phyloP scores from a whole-genome alignment of 1,139 yeast species.

The Blastobotrys persicus region DNA sequence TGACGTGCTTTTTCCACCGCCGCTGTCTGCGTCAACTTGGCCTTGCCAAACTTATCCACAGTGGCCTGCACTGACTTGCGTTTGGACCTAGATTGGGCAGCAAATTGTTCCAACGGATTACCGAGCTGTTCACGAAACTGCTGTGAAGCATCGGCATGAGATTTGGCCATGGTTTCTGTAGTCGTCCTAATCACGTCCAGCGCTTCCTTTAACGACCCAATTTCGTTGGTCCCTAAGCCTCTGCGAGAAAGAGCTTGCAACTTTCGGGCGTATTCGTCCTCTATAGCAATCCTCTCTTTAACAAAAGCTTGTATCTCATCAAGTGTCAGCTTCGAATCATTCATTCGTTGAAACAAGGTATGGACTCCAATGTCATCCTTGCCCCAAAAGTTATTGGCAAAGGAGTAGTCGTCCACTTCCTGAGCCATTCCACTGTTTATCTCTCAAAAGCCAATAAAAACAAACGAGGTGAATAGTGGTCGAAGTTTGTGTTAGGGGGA shows the following conservation, averaged over 20 bases:
- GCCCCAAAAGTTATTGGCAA: conserved; percentile 55
- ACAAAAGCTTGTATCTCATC: conserved; percentile 45
- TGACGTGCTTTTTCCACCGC: conserved; percentile 47
- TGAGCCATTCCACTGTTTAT: conserved; percentile 4
- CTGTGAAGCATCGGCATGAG: conserved; percentile 48
- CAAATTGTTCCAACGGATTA: conserved; percentile 45
- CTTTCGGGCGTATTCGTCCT: conserved; percentile 66
- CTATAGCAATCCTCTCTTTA: conserved; percentile 54
- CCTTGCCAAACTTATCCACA: conserved; percentile 44
- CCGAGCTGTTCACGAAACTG: conserved; percentile 45
- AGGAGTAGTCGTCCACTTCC: conserved; percentile 30
- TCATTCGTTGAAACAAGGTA: conserved; percentile 48
- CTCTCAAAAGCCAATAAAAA: conserved; percentile 2
- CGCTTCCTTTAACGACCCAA: conserved; percentile 56
- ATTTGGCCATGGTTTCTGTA: conserved; percentile 49
- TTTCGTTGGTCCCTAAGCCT: conserved; percentile 57
- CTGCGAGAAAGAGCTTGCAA: conserved; percentile 52
- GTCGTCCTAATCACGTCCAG: conserved; percentile 59
- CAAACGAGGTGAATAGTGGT: neutral
- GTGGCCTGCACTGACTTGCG: conserved; percentile 48
- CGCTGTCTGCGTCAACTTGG: conserved; percentile 40
- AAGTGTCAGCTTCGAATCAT: conserved; percentile 48
- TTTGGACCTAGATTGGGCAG: conserved; percentile 44
- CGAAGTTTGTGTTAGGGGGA: neutral
- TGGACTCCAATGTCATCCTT: conserved; percentile 51